Conservation (phyloP, 352 stramenopile genomes). For the Globisporangium iwayamae region DNA sequence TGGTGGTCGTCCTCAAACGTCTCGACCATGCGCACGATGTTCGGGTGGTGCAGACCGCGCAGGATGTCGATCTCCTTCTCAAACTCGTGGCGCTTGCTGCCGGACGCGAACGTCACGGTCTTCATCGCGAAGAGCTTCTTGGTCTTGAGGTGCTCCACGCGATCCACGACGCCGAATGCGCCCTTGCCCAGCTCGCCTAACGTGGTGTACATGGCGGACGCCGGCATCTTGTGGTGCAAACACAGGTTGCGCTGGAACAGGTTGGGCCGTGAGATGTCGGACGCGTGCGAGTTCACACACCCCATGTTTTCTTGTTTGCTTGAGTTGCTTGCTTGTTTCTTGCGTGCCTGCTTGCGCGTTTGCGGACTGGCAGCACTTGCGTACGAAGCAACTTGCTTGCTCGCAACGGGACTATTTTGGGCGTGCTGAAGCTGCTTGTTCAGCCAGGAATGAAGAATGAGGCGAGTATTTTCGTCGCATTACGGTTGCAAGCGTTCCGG, state of each 20-base stretch:
- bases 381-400: neutral
- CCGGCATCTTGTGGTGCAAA: constrained; percentile 60
- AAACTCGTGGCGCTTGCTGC: constrained; percentile 64
- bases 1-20: constrained; percentile 73
- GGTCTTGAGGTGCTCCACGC: constrained; percentile 65
- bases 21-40: constrained; percentile 79
- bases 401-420: neutral
- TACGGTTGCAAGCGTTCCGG: neutral
- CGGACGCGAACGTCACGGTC: constrained; percentile 60
- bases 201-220: constrained; percentile 40
- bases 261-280: constrained; percentile 48
- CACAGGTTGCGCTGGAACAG: constrained; percentile 80
- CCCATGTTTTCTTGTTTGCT: constrained; percentile 37
- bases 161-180: constrained; percentile 72
- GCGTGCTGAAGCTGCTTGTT: neutral
- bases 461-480: neutral
- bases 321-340: neutral
- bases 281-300: constrained; percentile 47
- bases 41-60: constrained; percentile 70
- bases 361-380: neutral
- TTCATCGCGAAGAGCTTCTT: constrained; percentile 78
- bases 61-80: constrained; percentile 78
- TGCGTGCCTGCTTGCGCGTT: neutral
- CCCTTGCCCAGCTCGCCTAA: constrained; percentile 62
- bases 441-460: neutral